phyloP scores from a whole-genome alignment of 2,329 filamentous ascomycete species.

The Pezicula rhizophila region DNA sequence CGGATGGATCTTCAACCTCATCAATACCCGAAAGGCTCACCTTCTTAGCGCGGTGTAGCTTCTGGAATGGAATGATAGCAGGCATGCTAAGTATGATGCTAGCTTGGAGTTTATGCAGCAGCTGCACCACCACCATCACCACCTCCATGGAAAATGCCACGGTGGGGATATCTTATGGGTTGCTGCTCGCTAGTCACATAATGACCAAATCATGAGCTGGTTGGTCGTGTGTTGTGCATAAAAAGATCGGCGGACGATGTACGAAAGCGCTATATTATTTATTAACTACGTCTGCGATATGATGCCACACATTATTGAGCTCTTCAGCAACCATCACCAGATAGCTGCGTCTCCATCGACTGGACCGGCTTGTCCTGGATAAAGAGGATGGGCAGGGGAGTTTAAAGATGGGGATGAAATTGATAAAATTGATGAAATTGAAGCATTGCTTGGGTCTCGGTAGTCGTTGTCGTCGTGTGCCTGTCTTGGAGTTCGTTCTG shows the following conservation, averaged over 20 bases:
- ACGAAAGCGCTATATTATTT: background rate
- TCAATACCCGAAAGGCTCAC: slow-evolving; percentile 8
- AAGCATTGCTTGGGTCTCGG: background rate
- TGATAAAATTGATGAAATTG: background rate
- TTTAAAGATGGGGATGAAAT: background rate
- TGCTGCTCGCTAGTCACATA: too few relatives aligned
- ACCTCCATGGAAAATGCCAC: slow-evolving; percentile 6
- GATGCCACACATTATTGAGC: slow-evolving; percentile 5
- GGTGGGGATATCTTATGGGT: slow-evolving; percentile 1
- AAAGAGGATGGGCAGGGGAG: background rate
- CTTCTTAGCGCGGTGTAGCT: slow-evolving; percentile 15
- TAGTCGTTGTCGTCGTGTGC: too few relatives aligned
- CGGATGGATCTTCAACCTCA: background rate
- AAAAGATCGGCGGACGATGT: slow-evolving; percentile 1
- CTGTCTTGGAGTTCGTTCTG: background rate
- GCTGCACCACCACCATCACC: background rate
- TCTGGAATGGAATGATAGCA: slow-evolving; percentile 1
- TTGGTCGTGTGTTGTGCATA: too few relatives aligned
- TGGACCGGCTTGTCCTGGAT: background rate
- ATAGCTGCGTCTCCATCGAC: slow-evolving; percentile 1
- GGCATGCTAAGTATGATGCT: slow-evolving; percentile 4
- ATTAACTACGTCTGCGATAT: background rate
- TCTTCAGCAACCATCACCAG: too few relatives aligned
- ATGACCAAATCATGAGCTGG: background rate
- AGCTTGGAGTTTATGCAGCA: background rate